Base-by-base conservation (phyloP, 1,139 yeast species). In the Debaryomyces robertsiae region DNA sequence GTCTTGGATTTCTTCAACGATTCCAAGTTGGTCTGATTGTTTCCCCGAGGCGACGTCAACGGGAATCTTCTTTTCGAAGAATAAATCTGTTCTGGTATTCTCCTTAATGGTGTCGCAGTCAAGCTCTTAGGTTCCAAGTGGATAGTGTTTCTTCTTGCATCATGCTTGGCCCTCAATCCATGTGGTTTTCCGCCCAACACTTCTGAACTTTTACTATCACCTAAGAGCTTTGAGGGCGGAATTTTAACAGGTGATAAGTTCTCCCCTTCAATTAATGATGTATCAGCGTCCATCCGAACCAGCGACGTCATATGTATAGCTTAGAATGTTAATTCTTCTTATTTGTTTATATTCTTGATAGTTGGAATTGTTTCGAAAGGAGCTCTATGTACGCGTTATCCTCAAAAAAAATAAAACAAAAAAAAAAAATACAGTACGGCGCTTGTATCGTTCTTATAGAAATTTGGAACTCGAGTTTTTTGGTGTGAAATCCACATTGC, bases 91-190 rank as follows among this genome's bases (percentile, higher is more conserved):
- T 19, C 31, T 33, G 57, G 18, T 27, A 40, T 30, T 36, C 42
- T 17, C 38, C 43, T 31, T 36, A 48, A 41, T 3, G 60, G 59
- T 4, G 57, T 53, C 11, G 50, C 40, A 1, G 43, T 44, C 25
- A 49, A 45, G 4, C 40, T 40, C 9, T 36, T 40, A 17, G 35
- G 31, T n/a, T 40, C 44, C 32, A 50, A 42, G 30, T 59, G 65
- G 30, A 62, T 52, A 4, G 67, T 61, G 34, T 61, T 63, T 41
- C 66, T 52, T 42, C 68, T 49, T 13, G 55, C 57, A 6, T 51
- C 59, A 32, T 58, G 59, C 31, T 71, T 69, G 16, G 75, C 70
- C 2, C 65, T 53, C 29, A 77, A 54, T 0, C 81, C 82, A 48
- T 77, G 82, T 1, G 79, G 77, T 41, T 74, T 75, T 43, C 63